Conservation (phyloP, 306 rosid species). For the peach (Prunus persica) region Prunus_persica_NCBIv2 NC_034010.1:12048501-12049000, state of each 20-base stretch:
- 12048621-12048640: too few relatives aligned
- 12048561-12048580: too few relatives aligned
- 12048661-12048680: not conserved
- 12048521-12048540: too few relatives aligned
- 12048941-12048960: not conserved
- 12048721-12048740: not conserved
- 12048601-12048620: too few relatives aligned
- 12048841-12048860: not conserved
- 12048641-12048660: not conserved
- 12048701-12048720: constrained; percentile 2
- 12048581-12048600: too few relatives aligned
- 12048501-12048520: not conserved
- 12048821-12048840: not conserved
- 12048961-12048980: not conserved
- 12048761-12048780: not conserved
- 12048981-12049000: not conserved
- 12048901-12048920: constrained; percentile 4
- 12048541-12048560: too few relatives aligned
- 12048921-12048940: constrained; percentile 2
- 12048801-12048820: constrained; percentile 2
- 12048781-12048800: not conserved
- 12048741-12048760: not conserved
- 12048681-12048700: not conserved
- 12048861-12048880: not conserved
- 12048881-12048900: constrained; percentile 4